Conservation (phyloP, 2,329 filamentous ascomycete genomes). For the Exophiala viscosa region DNA sequence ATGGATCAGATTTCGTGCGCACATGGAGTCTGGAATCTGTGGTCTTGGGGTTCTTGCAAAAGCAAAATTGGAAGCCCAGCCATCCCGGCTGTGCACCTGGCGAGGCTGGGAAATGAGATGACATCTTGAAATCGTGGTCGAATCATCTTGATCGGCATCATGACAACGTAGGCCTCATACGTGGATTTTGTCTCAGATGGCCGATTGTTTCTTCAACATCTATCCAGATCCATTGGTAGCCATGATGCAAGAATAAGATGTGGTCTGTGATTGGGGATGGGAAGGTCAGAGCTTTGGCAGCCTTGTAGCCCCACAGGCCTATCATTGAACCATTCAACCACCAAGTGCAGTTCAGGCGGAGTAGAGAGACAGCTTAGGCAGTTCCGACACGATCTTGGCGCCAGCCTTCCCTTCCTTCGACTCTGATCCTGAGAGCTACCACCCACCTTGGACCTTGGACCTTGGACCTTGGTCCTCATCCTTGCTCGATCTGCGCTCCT, state of each 20-base stretch:
- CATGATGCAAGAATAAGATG: not conserved
- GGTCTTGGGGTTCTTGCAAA: not conserved
- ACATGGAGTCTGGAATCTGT: not conserved
- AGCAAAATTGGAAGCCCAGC: not conserved
- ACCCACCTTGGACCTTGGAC: too few relatives aligned
- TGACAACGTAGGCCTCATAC: not conserved
- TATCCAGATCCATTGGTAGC: not conserved
- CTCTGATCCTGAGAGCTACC: too few relatives aligned
- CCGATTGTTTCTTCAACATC: too few relatives aligned
- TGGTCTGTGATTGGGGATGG: not conserved
- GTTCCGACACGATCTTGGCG: too few relatives aligned
- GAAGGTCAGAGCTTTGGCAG: too few relatives aligned
- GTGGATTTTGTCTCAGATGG: not conserved
- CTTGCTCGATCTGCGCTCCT: too few relatives aligned
- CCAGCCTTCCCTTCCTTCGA: too few relatives aligned
- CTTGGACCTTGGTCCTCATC: too few relatives aligned
- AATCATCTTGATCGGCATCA: not conserved
- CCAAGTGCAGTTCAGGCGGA: too few relatives aligned
- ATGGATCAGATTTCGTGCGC: not conserved
- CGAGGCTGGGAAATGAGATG: not conserved
- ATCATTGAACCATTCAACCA: too few relatives aligned
- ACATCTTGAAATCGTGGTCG: not conserved
- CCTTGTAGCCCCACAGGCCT: too few relatives aligned
- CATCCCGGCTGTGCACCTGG: slow-evolving; percentile 1
- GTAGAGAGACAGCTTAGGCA: too few relatives aligned